Conservation (phyloP, 441 rosid genomes). For the Erodium moschatum region DNA sequence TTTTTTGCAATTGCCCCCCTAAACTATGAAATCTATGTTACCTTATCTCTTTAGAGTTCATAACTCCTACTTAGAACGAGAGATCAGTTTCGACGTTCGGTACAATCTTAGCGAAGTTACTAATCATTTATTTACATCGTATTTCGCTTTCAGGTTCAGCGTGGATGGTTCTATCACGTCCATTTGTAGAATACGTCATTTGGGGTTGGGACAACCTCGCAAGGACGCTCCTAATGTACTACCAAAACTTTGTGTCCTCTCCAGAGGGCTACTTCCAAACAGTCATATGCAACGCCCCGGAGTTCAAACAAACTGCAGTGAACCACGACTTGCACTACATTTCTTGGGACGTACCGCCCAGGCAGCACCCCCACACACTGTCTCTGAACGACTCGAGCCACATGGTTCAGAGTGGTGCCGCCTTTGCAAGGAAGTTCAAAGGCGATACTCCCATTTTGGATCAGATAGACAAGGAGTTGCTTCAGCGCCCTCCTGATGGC, state of each 20-base stretch:
- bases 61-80: too few relatives aligned
- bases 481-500: constrained; percentile 39
- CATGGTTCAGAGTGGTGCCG: constrained; percentile 67
- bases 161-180: constrained; percentile 83
- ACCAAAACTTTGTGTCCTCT: constrained; percentile 82
- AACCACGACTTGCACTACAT: constrained; percentile 88
- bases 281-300: constrained; percentile 81
- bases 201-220: constrained; percentile 99
- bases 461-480: constrained; percentile 55
- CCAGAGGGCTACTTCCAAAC: constrained; percentile 98
- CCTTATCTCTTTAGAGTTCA: too few relatives aligned
- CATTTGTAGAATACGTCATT: constrained; percentile 70
- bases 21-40: too few relatives aligned
- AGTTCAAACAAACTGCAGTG: constrained; percentile 50
- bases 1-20: too few relatives aligned
- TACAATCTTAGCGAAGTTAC: too few relatives aligned
- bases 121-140: neutral
- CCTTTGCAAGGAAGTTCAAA: constrained; percentile 76
- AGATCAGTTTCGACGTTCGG: too few relatives aligned
- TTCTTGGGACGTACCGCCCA: constrained; percentile 83
- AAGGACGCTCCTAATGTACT: constrained; percentile 78
- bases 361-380: constrained; percentile 76
- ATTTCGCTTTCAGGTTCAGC: constrained; percentile 65
- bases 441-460: constrained; percentile 48
- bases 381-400: constrained; percentile 47